Evolutionary conservation across 2,329 filamentous ascomycete species (phyloP), one percentile per base, ranked within the genome.

Genomic region (Knufia petricola): DNA sequence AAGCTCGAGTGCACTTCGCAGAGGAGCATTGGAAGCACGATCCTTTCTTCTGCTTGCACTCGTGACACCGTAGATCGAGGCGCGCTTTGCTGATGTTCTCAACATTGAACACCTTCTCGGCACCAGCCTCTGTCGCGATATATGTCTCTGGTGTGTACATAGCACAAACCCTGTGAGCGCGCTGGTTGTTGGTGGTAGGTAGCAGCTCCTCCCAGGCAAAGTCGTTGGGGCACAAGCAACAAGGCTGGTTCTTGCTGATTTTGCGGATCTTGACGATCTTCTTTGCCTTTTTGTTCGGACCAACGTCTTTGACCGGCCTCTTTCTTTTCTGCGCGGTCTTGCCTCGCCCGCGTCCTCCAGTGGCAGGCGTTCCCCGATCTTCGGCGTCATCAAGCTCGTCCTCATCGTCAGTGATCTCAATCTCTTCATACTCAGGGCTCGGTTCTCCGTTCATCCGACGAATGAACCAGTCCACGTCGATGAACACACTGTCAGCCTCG

Each of bases 401-500:
- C 1, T 78, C 72, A 1, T 85, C 81, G 4, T 85, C 83, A 1
- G 84, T 81, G 10, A 69, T 65, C 43, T 70, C 68, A 30, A 62
- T 57, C 47, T 69, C 70, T 46, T 71, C 64, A 50, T 62, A 72
- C 48, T 73, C 69, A 0, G 70, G 70, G 2, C 80, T 83, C 3
- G 77, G 73, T 63, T 96, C 89, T 37, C 92, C 92, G 45, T 89
- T 80, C 40, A 96, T 69, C 64, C 94, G 95, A 52, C 92, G 86
- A 67, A 98, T 88, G 50, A 98, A 94, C 60, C 95, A 92, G 50
- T 87, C 82, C 3, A 96, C 88, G 62, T 98, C 89, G 46, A 98
- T 88, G 89, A 94, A 98, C 2, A 98, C 92, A 60, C 90, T 96
- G 70, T 98, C 92, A 52, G 94, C 82, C 56, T 95, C 89, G 63